Percentiles rank a stretch among this genome's conserved stretches.
phyloP scores from a whole-genome alignment of 148 eudicot species.

The Polygonum maritimum region DNA sequence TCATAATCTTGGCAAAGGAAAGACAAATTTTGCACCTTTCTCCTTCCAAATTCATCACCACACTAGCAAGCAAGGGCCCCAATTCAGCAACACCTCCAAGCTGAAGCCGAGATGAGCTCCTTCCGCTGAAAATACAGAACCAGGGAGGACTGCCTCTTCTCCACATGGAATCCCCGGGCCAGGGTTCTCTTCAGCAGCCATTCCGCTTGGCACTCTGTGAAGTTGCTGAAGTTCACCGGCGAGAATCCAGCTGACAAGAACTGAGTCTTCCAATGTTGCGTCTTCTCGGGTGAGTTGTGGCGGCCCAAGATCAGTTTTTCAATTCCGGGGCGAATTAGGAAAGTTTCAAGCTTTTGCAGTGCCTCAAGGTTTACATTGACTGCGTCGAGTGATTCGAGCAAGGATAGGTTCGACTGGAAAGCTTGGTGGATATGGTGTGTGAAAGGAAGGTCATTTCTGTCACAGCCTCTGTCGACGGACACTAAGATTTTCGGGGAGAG shows the following conservation, averaged over 20 bases:
- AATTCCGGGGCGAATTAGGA: slow-evolving; percentile 63
- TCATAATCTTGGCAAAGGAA: slow-evolving; percentile 10
- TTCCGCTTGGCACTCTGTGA: slow-evolving; percentile 83
- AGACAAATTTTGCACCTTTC: slow-evolving; percentile 11
- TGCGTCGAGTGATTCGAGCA: slow-evolving; percentile 83
- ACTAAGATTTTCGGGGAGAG: slow-evolving; percentile 68
- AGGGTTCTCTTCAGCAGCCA: slow-evolving; percentile 79
- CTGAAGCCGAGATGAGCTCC: slow-evolving; percentile 81
- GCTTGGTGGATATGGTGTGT: slow-evolving; percentile 68
- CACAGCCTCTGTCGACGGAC: slow-evolving; percentile 71
- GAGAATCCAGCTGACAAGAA: slow-evolving; percentile 60
- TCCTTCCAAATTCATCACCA: neutral
- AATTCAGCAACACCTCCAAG: slow-evolving; percentile 71
- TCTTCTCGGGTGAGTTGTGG: slow-evolving; percentile 50
- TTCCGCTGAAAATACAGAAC: slow-evolving; percentile 80
- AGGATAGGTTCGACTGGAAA: slow-evolving; percentile 57
- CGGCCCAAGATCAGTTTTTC: slow-evolving; percentile 68
- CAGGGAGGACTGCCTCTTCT: slow-evolving; percentile 74
- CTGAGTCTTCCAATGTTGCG: slow-evolving; percentile 76
- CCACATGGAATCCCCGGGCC: slow-evolving; percentile 68
- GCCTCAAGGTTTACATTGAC: slow-evolving; percentile 59
- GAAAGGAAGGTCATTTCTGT: slow-evolving; percentile 66
- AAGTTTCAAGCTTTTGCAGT: slow-evolving; percentile 65
- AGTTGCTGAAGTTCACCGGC: slow-evolving; percentile 61
- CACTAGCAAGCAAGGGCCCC: neutral